A percentile compares a stretch with the other conserved stretches of the same genome.
phyloP scores from a whole-genome alignment of 305 asterid genomes.

The Ilex paraguariensis region DNA sequence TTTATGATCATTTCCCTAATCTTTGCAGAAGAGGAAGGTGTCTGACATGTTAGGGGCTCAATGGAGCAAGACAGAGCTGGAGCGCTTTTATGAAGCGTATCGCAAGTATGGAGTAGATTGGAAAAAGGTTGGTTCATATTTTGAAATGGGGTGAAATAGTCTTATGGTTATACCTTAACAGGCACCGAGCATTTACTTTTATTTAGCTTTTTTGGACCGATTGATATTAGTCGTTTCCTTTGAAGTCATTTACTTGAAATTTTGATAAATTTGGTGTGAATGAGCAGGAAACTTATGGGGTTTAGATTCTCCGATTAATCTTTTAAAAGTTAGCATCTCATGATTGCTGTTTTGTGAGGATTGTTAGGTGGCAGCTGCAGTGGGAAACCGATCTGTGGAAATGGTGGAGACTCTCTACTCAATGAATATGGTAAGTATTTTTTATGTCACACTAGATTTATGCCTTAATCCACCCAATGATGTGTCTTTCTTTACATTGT shows the following conservation, averaged over 20 bases:
- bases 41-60: conserved; percentile 84
- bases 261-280: too few relatives aligned
- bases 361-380: conserved; percentile 65
- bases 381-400: conserved; percentile 60
- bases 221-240: too few relatives aligned
- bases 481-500: too few relatives aligned
- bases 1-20: too few relatives aligned
- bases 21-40: conserved; percentile 76
- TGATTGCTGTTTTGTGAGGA: conserved; percentile 18
- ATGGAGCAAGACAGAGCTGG: conserved; percentile 81
- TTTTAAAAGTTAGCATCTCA: conserved; percentile 19
- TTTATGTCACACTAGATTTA: neutral
- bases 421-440: conserved; percentile 63
- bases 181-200: too few relatives aligned
- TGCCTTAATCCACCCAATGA: too few relatives aligned
- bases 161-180: too few relatives aligned
- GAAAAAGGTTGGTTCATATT: conserved; percentile 69
- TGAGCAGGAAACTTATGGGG: neutral
- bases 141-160: too few relatives aligned
- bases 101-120: conserved; percentile 81
- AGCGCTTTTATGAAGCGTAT: conserved; percentile 76
- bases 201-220: too few relatives aligned
- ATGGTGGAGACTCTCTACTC: conserved; percentile 92
- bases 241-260: too few relatives aligned
- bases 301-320: conserved; percentile 5